These are phyloP conservation scores for Tephrocybe sp. DNA, from an alignment of 768 basidiomycete genomes.

Conservation along the genomic window DNA sequence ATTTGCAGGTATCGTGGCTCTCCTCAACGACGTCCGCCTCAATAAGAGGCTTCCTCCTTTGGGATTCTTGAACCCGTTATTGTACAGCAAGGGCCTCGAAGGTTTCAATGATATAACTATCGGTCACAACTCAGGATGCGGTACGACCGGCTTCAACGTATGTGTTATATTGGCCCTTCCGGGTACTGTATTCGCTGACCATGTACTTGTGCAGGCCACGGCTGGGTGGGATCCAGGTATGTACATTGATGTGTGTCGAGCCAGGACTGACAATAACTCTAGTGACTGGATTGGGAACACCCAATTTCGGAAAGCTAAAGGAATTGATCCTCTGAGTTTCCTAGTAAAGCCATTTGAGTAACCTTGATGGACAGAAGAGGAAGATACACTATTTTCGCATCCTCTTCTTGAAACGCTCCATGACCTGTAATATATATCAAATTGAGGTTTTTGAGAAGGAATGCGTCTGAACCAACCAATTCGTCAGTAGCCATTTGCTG, in stretches of 20 bases:
- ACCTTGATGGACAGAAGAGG: slow-evolving; percentile 2
- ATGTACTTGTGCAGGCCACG: slow-evolving; percentile 32
- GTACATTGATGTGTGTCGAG: slow-evolving; percentile 12
- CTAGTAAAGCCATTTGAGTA: slow-evolving; percentile 4
- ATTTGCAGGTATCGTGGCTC: slow-evolving; percentile 57
- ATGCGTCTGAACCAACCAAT: slow-evolving; percentile 46
- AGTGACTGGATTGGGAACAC: slow-evolving; percentile 26
- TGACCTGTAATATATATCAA: slow-evolving; percentile 49
- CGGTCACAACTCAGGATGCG: slow-evolving; percentile 55
- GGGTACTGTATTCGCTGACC: background rate
- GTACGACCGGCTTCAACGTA: slow-evolving; percentile 60
- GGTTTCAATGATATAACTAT: slow-evolving; percentile 56
- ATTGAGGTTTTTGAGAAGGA: background rate
- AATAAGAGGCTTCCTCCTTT: slow-evolving; percentile 39
- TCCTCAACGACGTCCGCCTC: slow-evolving; percentile 60
- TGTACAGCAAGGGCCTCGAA: slow-evolving; percentile 41
- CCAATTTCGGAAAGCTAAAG: slow-evolving; percentile 49
- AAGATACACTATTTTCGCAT: slow-evolving; percentile 63
- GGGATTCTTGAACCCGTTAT: slow-evolving; percentile 63
- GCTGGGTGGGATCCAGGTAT: slow-evolving; percentile 59
- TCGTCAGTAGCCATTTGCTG: slow-evolving; percentile 90
- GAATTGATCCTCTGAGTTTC: slow-evolving; percentile 10
- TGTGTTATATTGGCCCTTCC: slow-evolving; percentile 18
- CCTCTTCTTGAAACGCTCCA: slow-evolving; percentile 97
- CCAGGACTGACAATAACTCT: background rate